These are phyloP conservation scores for Neolecta irregularis DNA, from an alignment of 1,139 yeast genomes.

Conservation along the genomic window DNA sequence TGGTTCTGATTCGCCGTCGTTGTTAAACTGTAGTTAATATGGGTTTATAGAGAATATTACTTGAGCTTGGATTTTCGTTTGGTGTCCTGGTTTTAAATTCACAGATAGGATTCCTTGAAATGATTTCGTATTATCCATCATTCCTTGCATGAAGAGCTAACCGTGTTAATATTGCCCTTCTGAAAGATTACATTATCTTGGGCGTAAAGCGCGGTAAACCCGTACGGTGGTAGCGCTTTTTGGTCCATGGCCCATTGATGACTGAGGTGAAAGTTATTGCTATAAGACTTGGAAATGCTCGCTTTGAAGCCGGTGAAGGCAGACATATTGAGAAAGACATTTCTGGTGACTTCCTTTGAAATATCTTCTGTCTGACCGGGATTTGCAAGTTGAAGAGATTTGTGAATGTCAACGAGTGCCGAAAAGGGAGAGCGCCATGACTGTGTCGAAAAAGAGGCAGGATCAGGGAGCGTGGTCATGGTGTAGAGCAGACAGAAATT, in stretches of 20 bases:
- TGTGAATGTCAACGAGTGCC: constrained; percentile 36
- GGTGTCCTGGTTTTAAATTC: too few relatives aligned
- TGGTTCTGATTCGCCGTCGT: constrained; percentile 55
- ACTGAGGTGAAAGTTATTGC: constrained; percentile 92
- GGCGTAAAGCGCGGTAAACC: constrained; percentile 81
- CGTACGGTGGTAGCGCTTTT: constrained; percentile 67
- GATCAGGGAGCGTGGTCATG: not conserved
- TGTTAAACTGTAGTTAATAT: constrained; percentile 35
- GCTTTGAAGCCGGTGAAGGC: constrained; percentile 87
- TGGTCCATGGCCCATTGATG: constrained; percentile 89
- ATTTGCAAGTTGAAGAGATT: constrained; percentile 63
- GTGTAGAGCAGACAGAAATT: not conserved
- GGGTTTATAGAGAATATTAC: too few relatives aligned
- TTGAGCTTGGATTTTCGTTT: too few relatives aligned
- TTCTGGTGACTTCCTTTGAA: constrained; percentile 84
- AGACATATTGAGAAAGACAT: constrained; percentile 78
- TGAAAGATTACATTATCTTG: constrained; percentile 75
- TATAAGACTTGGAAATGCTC: constrained; percentile 54
- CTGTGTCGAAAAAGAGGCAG: not conserved
- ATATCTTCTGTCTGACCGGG: constrained; percentile 94
- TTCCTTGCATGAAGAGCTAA: constrained; percentile 12
- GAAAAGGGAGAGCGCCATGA: constrained; percentile 1
- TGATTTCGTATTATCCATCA: constrained; percentile 39
- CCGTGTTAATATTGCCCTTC: constrained; percentile 12
- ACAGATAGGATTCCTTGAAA: too few relatives aligned